Evolutionary conservation across 2,329 filamentous ascomycete genomes (phyloP).

Genomic region (Hypomyces rosellus): DNA sequence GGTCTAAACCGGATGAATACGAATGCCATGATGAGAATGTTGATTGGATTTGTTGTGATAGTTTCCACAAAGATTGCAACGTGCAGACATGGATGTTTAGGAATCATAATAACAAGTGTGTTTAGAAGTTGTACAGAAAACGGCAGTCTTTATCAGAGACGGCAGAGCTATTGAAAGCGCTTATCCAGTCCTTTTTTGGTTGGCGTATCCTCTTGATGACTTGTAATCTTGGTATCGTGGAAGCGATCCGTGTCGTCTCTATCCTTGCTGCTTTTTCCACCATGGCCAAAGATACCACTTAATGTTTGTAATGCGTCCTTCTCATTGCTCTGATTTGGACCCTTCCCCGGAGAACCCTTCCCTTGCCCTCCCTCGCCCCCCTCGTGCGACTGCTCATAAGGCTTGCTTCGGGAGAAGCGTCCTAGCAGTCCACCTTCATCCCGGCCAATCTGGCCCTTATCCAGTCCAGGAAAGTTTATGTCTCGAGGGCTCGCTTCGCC

Average conservation of each 20-base stretch:
- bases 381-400: constrained; percentile 3
- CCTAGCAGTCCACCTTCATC: neutral
- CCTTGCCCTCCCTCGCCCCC: neutral
- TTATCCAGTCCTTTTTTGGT: neutral
- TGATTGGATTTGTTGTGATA: too few species aligned
- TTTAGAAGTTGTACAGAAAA: too few species aligned
- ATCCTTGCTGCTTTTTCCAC: constrained; percentile 15
- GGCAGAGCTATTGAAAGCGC: neutral
- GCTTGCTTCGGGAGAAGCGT: neutral
- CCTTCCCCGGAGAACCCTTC: neutral
- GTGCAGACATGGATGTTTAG: too few species aligned
- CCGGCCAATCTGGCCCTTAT: constrained; percentile 3
- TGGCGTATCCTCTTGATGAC: neutral
- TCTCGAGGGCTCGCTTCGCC: constrained; percentile 23
- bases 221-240: constrained; percentile 4
- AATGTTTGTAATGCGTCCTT: constrained; percentile 4
- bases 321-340: neutral
- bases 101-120: too few species aligned
- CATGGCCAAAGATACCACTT: constrained; percentile 19
- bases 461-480: constrained; percentile 20
- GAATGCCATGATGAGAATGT: too few species aligned
- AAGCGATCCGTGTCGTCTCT: constrained; percentile 2
- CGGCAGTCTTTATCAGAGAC: too few species aligned
- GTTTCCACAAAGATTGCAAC: too few species aligned
- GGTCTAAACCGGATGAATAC: too few species aligned